phyloP scores from a whole-genome alignment of 2,329 filamentous ascomycete genomes.

The Thermothelomyces thermophilus region DNA sequence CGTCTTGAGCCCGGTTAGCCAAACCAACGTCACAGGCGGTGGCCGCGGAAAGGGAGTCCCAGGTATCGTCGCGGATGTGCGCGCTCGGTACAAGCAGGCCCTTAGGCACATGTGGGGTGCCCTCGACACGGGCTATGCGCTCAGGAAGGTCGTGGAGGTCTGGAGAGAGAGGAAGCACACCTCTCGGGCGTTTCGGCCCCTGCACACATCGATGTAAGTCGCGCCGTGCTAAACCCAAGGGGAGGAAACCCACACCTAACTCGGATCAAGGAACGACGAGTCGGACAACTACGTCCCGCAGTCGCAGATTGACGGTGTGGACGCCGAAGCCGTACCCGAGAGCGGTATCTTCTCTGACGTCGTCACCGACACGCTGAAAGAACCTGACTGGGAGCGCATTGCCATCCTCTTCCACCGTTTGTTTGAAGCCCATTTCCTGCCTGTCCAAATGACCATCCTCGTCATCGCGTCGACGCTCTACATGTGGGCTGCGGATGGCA shows the following conservation, averaged over 20 bases:
- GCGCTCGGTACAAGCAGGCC: conserved; percentile 64
- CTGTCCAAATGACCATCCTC: conserved; percentile 59
- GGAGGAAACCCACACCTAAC: too few species aligned
- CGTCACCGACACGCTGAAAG: conserved; percentile 43
- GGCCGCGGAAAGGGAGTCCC: conserved; percentile 45
- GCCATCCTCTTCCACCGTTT: conserved; percentile 57
- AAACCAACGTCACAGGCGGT: conserved; percentile 62
- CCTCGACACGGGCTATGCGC: conserved; percentile 60
- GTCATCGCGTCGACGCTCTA: conserved; percentile 58
- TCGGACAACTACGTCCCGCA: conserved; percentile 45
- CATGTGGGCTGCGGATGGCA: conserved; percentile 45
- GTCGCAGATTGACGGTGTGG: conserved; percentile 32
- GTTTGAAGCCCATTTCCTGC: conserved; percentile 69
- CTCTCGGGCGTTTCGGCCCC: conserved; percentile 47
- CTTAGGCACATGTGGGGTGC: conserved; percentile 72
- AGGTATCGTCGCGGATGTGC: conserved; percentile 51
- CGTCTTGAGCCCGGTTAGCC: conserved; percentile 62
- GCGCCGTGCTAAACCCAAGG: too few species aligned
- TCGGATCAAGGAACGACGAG: conserved; percentile 33
- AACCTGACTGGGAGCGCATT: conserved; percentile 49
- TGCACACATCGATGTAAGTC: conserved; percentile 43
- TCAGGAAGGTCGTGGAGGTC: conserved; percentile 51
- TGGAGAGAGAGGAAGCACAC: conserved; percentile 53
- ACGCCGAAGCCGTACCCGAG: conserved; percentile 37
- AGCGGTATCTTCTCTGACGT: conserved; percentile 51